phyloP scores from a whole-genome alignment of 306 rosid species.

The Biancaea sappan region DNA sequence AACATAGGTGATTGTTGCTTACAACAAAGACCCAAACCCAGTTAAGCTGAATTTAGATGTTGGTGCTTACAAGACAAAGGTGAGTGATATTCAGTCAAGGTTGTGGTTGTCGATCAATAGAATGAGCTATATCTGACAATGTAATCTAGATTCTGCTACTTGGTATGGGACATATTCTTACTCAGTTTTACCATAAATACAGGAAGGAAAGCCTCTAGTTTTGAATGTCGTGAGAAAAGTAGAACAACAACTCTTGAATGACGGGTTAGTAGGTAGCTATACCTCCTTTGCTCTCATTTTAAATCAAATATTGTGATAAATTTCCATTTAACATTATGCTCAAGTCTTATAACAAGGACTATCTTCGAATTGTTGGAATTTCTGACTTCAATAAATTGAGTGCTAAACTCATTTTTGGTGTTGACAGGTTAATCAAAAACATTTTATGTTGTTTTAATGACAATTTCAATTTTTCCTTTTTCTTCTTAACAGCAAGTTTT shows the following conservation, averaged over 20 bases:
- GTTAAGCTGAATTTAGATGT: constrained; percentile 87
- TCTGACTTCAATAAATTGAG: constrained; percentile 87
- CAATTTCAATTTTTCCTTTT: not conserved
- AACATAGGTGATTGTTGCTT: constrained; percentile 83
- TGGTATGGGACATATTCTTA: constrained; percentile 12
- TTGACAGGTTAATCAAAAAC: constrained; percentile 60
- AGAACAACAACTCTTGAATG: constrained; percentile 74
- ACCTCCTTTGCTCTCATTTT: constrained; percentile 16
- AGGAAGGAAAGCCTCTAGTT: constrained; percentile 98
- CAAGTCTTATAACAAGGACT: constrained; percentile 86
- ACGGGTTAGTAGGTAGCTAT: constrained; percentile 43
- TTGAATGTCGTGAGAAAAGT: constrained; percentile 80
- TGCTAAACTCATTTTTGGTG: constrained; percentile 89
- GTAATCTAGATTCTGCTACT: not conserved
- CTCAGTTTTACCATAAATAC: constrained; percentile 22
- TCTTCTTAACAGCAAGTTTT: not conserved
- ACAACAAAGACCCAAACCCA: constrained; percentile 88
- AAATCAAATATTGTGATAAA: not conserved
- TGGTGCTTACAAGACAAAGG: constrained; percentile 98
- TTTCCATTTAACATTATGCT: constrained; percentile 24
- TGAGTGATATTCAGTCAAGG: constrained; percentile 28
- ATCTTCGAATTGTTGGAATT: constrained; percentile 80
- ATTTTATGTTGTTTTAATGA: not conserved
- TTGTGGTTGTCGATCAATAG: not conserved
- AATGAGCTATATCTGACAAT: not conserved